A percentile compares a stretch with the other conserved stretches of the same genome.
Evolutionary conservation across 2,329 filamentous ascomycete genomes (phyloP).

Genomic region (Chrysoporthe deuterocubensis): DNA sequence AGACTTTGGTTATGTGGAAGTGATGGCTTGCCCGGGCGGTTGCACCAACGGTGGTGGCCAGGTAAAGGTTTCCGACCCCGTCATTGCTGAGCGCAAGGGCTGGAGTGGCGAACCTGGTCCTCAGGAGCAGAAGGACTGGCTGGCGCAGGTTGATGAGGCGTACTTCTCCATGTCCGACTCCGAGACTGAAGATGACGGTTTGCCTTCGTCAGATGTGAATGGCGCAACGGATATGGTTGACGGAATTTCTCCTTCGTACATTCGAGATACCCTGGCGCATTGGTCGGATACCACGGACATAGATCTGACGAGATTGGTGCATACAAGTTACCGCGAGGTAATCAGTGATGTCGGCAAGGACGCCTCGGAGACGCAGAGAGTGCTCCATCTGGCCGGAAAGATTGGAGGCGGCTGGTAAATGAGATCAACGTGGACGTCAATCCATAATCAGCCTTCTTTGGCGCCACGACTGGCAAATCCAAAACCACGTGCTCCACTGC

Average conservation of each 20-base stretch:
- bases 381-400: slow-evolving; percentile 86
- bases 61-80: slow-evolving; percentile 84
- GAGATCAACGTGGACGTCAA: slow-evolving; percentile 34
- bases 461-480: slow-evolving; percentile 72
- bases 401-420: slow-evolving; percentile 90
- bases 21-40: slow-evolving; percentile 98
- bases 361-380: slow-evolving; percentile 73
- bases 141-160: slow-evolving; percentile 81
- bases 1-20: slow-evolving; percentile 93
- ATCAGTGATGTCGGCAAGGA: slow-evolving; percentile 93
- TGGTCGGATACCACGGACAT: slow-evolving; percentile 78
- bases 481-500: slow-evolving; percentile 76
- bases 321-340: slow-evolving; percentile 89
- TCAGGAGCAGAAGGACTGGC: slow-evolving; percentile 84
- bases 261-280: slow-evolving; percentile 71
- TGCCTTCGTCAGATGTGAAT: slow-evolving; percentile 32
- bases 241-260: slow-evolving; percentile 67
- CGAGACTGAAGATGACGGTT: slow-evolving; percentile 38
- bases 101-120: slow-evolving; percentile 64
- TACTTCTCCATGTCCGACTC: slow-evolving; percentile 78
- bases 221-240: slow-evolving; percentile 52
- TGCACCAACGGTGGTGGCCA: slow-evolving; percentile 98
- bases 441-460: slow-evolving; percentile 47
- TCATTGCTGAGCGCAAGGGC: slow-evolving; percentile 55
- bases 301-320: slow-evolving; percentile 71